Conservation (phyloP, 2,329 filamentous ascomycete species). For the Colletotrichum shisoi region DNA sequence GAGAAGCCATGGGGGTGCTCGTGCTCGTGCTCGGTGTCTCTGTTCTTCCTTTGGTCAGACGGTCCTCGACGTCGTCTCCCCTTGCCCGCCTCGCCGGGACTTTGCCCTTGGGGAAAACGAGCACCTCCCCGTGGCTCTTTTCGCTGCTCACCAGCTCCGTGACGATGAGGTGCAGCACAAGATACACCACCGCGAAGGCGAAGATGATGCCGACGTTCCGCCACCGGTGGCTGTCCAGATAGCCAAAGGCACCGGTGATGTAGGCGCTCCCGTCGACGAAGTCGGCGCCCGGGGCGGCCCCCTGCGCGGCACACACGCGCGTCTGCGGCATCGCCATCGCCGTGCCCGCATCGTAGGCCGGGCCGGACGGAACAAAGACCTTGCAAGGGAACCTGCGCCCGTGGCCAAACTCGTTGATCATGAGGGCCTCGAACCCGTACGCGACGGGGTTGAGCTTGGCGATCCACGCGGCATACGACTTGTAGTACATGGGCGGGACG, state of each 20-base stretch:
- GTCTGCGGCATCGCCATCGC: neutral
- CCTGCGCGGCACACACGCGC: slow-evolving; percentile 24
- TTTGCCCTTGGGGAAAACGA: slow-evolving; percentile 34
- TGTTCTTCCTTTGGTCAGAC: slow-evolving; percentile 20
- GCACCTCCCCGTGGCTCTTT: slow-evolving; percentile 30
- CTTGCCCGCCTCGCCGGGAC: slow-evolving; percentile 1
- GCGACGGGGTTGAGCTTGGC: slow-evolving; percentile 30
- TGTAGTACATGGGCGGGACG: slow-evolving; percentile 30
- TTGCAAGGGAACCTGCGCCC: slow-evolving; percentile 30
- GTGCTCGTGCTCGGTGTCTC: slow-evolving; percentile 15
- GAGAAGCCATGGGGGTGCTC: slow-evolving; percentile 12
- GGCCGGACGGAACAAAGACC: slow-evolving; percentile 26
- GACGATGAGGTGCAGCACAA: slow-evolving; percentile 29
- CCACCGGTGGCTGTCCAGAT: slow-evolving; percentile 24
- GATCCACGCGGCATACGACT: slow-evolving; percentile 28
- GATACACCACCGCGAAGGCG: slow-evolving; percentile 12
- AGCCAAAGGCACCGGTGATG: slow-evolving; percentile 25
- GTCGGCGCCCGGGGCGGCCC: slow-evolving; percentile 11
- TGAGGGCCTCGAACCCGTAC: slow-evolving; percentile 34
- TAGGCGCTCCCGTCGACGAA: slow-evolving; percentile 29
- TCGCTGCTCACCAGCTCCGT: slow-evolving; percentile 28
- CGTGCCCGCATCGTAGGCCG: slow-evolving; percentile 36
- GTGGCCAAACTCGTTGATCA: slow-evolving; percentile 34
- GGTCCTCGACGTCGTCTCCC: slow-evolving; percentile 17
- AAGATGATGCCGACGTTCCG: slow-evolving; percentile 33